Base-by-base conservation (phyloP, 768 basidiomycete genomes). In the Pholiota conissans region DNA sequence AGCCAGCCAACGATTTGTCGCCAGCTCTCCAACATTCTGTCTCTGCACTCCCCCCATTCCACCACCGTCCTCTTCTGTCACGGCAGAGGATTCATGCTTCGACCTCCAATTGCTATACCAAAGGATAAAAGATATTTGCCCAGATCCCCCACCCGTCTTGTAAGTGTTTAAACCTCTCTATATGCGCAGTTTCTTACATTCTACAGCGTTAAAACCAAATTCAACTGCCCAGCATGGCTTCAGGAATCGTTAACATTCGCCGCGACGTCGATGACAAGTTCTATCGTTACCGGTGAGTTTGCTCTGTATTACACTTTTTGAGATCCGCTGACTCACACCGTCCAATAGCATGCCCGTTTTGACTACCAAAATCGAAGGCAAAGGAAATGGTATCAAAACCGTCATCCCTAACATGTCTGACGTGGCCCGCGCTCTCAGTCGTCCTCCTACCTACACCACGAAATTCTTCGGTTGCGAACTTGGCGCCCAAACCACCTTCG, bases 391-490 rank as follows among this genome's bases (percentile, higher is more conserved):
- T 67, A 98, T 99, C 77, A 99, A 99, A 80, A 99, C 97, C 46
- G 95, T 99, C 69, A 77, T 98, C 53, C 95, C 95, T 18, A 99
- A 99, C 77, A 98, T 99, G 94, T 85, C 93, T 59, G 97, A 98
- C 73, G 90, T 99, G 63, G 93, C 96, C 48, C 89, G 93, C 62
- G 95, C 97, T 45, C 85, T 99, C 63, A 92, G 89, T 68, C 90
- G 97, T 57, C 96, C 96, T 58, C 91, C 97, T 26, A 84, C 95
- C 40, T 97, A 98, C 72, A 90, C 96, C 61, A 98, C 96, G 74
- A 99, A 99, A 76, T 99, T 95, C 82, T 98, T 99, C 67, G 97
- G 97, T 29, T 95, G 92, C 72, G 97, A 99, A 74, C 89, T 98
- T 56, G 97, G 97, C 61, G 97, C 97, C 30, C 96, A 98, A 75